These are phyloP conservation scores for Iris pallida DNA, from an alignment of 116 monocot species.

Conservation along the genomic window DNA sequence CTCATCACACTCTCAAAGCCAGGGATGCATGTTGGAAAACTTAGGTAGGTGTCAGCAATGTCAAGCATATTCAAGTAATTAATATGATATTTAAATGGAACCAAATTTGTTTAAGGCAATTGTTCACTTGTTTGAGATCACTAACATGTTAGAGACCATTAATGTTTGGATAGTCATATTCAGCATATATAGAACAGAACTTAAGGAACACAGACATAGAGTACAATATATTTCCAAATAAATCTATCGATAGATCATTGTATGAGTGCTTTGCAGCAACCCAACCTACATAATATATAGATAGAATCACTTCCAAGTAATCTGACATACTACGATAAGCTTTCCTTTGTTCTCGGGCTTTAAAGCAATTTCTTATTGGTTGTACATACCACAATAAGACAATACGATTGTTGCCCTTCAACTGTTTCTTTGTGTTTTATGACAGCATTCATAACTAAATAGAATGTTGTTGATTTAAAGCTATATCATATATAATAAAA, in stretches of 20 bases:
- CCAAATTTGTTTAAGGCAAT: neutral
- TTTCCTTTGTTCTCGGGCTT: too few relatives aligned
- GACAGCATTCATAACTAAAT: too few relatives aligned
- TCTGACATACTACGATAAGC: neutral
- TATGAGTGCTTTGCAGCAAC: constrained; percentile 41
- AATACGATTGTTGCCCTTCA: too few relatives aligned
- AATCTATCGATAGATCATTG: constrained; percentile 66
- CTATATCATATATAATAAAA: too few relatives aligned
- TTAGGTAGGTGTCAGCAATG: too few relatives aligned
- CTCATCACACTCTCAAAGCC: too few relatives aligned
- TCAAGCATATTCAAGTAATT: neutral
- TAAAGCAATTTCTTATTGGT: too few relatives aligned
- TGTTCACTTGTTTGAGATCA: neutral
- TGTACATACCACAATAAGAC: too few relatives aligned
- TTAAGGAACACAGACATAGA: neutral
- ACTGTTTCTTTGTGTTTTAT: too few relatives aligned
- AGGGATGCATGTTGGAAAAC: too few relatives aligned
- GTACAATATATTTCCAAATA: constrained; percentile 39
- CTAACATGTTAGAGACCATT: neutral
- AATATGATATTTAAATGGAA: neutral
- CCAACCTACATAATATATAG: constrained; percentile 58
- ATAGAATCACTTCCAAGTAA: constrained; percentile 5
- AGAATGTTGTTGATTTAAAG: too few relatives aligned
- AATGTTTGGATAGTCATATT: neutral
- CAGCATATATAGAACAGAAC: neutral